Evolutionary conservation across 1,284 basidiomycete species (phyloP).

Genomic region (Mycena citricolor): DNA sequence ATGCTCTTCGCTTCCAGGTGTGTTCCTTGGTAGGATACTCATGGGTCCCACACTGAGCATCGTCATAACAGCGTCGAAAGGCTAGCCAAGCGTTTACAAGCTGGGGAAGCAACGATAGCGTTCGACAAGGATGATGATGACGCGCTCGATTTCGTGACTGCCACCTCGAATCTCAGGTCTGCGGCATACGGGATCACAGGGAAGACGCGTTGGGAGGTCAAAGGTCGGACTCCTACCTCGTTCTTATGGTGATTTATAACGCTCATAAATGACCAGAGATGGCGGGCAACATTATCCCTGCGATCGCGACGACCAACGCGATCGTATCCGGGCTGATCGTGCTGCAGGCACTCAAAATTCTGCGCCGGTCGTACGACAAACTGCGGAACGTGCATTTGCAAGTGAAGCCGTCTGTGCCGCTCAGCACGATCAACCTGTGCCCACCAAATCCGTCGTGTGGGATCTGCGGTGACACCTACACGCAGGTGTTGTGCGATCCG

Average conservation of each 20-base stretch:
- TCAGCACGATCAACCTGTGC: conserved; percentile 65
- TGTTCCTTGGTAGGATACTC: not conserved
- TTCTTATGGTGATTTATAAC: no score
- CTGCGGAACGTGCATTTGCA: conserved; percentile 75
- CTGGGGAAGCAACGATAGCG: conserved; percentile 75
- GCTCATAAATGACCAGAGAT: conserved; percentile 99
- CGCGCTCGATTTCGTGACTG: conserved; percentile 94
- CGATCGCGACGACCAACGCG: conserved; percentile 98
- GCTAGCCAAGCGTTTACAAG: conserved; percentile 71
- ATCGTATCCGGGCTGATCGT: conserved; percentile 95
- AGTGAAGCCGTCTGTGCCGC: conserved; percentile 71
- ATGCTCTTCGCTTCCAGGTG: conserved; percentile 83
- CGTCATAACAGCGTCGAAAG: conserved; percentile 61
- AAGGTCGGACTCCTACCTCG: conserved; percentile 57
- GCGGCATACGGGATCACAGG: conserved; percentile 85
- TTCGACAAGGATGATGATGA: conserved; percentile 99
- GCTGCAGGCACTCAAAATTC: conserved; percentile 84
- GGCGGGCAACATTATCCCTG: conserved; percentile 99
- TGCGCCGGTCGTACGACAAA: conserved; percentile 59
- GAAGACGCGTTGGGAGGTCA: conserved; percentile 95
- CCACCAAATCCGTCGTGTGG: conserved; percentile 76
- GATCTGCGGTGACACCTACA: conserved; percentile 86
- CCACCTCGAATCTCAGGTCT: conserved; percentile 90
- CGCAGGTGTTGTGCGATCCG: conserved; percentile 70
- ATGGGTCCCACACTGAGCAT: conserved; percentile 6